Base-by-base conservation (phyloP, 352 stramenopile species). In the Plasmopara halstedii region DNA sequence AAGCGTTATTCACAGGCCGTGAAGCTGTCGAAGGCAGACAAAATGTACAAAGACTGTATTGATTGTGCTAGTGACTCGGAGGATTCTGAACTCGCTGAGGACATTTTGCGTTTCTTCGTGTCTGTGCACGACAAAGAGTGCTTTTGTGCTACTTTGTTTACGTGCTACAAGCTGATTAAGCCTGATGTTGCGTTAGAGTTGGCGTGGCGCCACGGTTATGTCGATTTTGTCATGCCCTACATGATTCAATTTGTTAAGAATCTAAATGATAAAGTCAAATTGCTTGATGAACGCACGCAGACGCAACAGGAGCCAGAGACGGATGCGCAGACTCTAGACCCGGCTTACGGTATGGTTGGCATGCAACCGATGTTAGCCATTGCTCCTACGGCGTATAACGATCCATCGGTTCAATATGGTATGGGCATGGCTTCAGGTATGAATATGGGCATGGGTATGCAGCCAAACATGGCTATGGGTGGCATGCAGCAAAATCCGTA, bases 41-140 rank as follows among this genome's bases (percentile, higher is more conserved):
- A 98, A 60, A 99, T 99, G 96, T 99, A 98, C 91, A 99, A 99
- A 79, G 97, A 99, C 55, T 98, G 95, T 63, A 99, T 99, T 56
- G 96, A 99, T 60, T 99, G 96, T 47, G 96, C 95, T 20, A 95
- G 94, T 27, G 91, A 98, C 63, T 99, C 95, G 42, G 80, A 88
- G 29, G 94, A 98, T 58, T 63, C 76, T 27, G 94, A 98, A 26
- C 87, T 99, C 18, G 96, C 96, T 18, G 96, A 99, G 61, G 91
- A 97, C 44, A 87, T 99, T 37, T 70, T 99, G 33, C 86, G 95
- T 33, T 99, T 98, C 85, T 99, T 99, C 67, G 97, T 98, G 32
- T 95, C 96, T 48, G 95, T 97, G 40, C 93, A 96, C 46, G 97
- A 99, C 80, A 98, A 98, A 70, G 96, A 99, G 73, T 99, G 93